A percentile compares a stretch with the other conserved stretches of the same genome.
phyloP scores from a whole-genome alignment of 495 filamentous ascomycete species.

The Daldinia concentrica region DNA sequence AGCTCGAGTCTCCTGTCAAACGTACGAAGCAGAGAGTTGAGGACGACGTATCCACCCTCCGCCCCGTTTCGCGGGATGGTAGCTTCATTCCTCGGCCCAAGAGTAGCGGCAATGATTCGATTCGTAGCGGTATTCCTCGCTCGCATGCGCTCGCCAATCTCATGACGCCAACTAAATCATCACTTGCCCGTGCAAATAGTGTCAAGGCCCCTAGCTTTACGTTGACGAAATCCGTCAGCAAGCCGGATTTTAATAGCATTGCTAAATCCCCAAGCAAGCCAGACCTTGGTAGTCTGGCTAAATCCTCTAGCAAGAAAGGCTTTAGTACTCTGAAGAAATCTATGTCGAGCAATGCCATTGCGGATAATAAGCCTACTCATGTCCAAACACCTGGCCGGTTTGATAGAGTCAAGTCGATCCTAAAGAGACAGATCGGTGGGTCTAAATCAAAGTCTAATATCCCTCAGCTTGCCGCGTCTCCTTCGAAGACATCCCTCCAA shows the following conservation, averaged over 20 bases:
- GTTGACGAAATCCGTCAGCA: slow-evolving; percentile 50
- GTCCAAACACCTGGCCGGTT: slow-evolving; percentile 55
- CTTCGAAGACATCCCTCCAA: slow-evolving; percentile 56
- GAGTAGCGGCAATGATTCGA: slow-evolving; percentile 50
- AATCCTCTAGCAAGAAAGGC: slow-evolving; percentile 44
- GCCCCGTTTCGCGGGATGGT: slow-evolving; percentile 61
- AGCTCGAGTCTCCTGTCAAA: slow-evolving; percentile 62
- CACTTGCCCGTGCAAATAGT: slow-evolving; percentile 70
- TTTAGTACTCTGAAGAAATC: slow-evolving; percentile 27
- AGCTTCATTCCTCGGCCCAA: slow-evolving; percentile 55
- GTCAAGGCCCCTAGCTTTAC: slow-evolving; percentile 59
- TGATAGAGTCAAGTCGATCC: slow-evolving; percentile 61
- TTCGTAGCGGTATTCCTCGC: slow-evolving; percentile 46
- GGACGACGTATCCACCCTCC: slow-evolving; percentile 67
- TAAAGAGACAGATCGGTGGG: slow-evolving; percentile 52
- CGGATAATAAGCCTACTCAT: slow-evolving; percentile 33
- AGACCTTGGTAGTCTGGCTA: slow-evolving; percentile 28
- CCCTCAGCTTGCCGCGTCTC: slow-evolving; percentile 47
- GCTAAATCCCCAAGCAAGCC: slow-evolving; percentile 53
- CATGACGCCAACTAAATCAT: slow-evolving; percentile 84
- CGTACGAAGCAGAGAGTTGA: slow-evolving; percentile 67
- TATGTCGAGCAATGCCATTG: slow-evolving; percentile 13
- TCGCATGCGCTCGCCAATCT: slow-evolving; percentile 61
- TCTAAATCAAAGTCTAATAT: slow-evolving; percentile 52
- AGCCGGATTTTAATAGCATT: slow-evolving; percentile 46